These are phyloP conservation scores for Leccinum huronense DNA, from an alignment of 1,284 basidiomycete genomes.

Conservation along the genomic window DNA sequence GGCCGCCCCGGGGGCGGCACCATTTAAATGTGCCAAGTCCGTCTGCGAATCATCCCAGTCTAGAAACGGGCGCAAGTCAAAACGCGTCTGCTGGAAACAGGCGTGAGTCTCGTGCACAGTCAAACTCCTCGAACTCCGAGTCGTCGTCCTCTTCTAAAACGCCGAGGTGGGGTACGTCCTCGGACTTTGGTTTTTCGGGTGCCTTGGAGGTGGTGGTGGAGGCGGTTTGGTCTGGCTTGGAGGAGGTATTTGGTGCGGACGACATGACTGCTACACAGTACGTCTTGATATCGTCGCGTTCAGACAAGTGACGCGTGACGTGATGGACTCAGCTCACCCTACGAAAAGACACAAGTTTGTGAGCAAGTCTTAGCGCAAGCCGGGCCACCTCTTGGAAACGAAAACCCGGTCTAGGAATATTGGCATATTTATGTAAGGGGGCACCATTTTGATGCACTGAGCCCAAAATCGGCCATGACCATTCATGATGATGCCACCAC, in stretches of 20 bases:
- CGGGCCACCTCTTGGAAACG: too few relatives aligned
- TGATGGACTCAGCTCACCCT: too few relatives aligned
- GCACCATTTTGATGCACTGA: too few relatives aligned
- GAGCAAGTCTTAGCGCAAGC: too few relatives aligned
- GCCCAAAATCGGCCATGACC: too few relatives aligned
- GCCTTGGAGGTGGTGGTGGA: slow-evolving; percentile 26
- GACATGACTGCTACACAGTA: slow-evolving; percentile 23
- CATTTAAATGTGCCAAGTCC: slow-evolving; percentile 72
- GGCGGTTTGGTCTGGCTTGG: slow-evolving; percentile 36
- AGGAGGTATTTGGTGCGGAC: slow-evolving; percentile 37
- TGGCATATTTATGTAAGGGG: too few relatives aligned
- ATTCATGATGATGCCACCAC: too few relatives aligned
- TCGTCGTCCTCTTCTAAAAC: slow-evolving; percentile 80
- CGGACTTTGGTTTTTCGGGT: slow-evolving; percentile 40
- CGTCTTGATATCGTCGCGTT: slow-evolving; percentile 1
- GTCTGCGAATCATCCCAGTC: slow-evolving; percentile 87
- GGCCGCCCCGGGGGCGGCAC: slow-evolving; percentile 67
- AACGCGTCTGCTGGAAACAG: background rate
- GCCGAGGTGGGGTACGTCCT: slow-evolving; percentile 54
- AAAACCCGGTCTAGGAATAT: too few relatives aligned
- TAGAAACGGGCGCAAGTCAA: slow-evolving; percentile 31
- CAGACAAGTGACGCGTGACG: slow-evolving; percentile 14
- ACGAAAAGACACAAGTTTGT: too few relatives aligned
- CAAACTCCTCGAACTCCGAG: slow-evolving; percentile 72
- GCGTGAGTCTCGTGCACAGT: slow-evolving; percentile 44